phyloP scores from a whole-genome alignment of 345 rosid genomes.

The Lepidium africanum region DNA sequence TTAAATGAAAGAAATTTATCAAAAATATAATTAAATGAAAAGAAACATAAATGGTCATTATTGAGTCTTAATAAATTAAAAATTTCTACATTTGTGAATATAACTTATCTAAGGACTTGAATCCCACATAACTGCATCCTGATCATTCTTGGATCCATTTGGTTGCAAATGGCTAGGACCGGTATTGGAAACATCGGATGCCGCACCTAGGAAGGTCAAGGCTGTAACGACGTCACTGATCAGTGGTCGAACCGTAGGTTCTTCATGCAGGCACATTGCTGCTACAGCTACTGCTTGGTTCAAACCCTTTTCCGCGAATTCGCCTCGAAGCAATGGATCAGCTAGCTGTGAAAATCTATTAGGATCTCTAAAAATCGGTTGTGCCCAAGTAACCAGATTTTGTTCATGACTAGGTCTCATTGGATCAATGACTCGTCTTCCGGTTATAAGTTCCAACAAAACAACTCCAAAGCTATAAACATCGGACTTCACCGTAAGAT shows the following conservation, averaged over 20 bases:
- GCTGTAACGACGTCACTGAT: conserved; percentile 69
- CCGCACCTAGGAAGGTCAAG: conserved; percentile 48
- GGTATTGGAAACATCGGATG: not conserved
- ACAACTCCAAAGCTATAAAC: conserved; percentile 92
- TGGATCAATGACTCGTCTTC: conserved; percentile 67
- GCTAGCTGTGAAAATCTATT: conserved; percentile 39
- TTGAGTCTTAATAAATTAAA: not conserved
- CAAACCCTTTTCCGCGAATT: conserved; percentile 43
- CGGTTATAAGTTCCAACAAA: conserved; percentile 69
- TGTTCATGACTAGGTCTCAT: conserved; percentile 51
- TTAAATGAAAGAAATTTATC: not conserved
- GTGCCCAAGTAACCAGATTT: conserved; percentile 71
- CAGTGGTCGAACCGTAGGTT: conserved; percentile 47
- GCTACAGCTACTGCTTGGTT: conserved; percentile 74
- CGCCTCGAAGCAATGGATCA: conserved; percentile 50
- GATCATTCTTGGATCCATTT: not conserved
- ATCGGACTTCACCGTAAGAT: conserved; percentile 67
- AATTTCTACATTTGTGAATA: not conserved
- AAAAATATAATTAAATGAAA: not conserved
- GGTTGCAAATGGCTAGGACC: not conserved
- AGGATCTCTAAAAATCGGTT: conserved; percentile 58
- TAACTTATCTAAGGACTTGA: conserved; percentile 7
- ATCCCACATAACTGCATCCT: not conserved
- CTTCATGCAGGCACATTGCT: conserved; percentile 80
- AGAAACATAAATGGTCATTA: not conserved